phyloP scores from a whole-genome alignment of 805 yeast genomes.

The Yarrowia bubula region DNA sequence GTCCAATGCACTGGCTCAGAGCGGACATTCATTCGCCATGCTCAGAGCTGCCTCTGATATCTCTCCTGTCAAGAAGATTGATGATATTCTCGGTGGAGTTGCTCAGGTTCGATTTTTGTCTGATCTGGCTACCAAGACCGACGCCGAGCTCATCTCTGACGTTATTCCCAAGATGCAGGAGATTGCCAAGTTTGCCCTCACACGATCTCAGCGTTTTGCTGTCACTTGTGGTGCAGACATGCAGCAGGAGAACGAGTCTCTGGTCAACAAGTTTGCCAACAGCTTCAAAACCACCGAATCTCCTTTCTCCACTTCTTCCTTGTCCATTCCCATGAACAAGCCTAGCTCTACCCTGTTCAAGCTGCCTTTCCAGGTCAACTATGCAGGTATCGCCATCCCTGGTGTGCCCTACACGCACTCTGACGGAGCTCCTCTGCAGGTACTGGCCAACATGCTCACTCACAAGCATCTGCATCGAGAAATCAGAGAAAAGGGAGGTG shows the following conservation, averaged over 20 bases:
- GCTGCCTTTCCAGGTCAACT: conserved; percentile 86
- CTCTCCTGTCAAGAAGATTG: conserved; percentile 57
- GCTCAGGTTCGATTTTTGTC: conserved; percentile 70
- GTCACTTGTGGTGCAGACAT: conserved; percentile 46
- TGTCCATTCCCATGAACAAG: conserved; percentile 2
- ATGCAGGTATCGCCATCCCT: conserved; percentile 62
- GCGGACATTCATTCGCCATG: conserved; percentile 84
- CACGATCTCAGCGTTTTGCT: conserved; percentile 31
- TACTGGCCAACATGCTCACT: conserved; percentile 74
- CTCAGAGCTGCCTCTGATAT: conserved; percentile 60
- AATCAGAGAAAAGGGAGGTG: conserved; percentile 94
- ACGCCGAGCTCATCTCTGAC: conserved; percentile 49
- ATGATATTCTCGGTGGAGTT: conserved; percentile 70
- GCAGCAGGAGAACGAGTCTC: conserved; percentile 50
- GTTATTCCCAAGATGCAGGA: conserved; percentile 60
- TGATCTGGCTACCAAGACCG: conserved; percentile 52
- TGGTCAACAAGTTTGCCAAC: conserved; percentile 32
- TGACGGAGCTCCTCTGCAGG: conserved; percentile 84
- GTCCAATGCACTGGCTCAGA: conserved; percentile 73
- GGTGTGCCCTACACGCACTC: conserved; percentile 66
- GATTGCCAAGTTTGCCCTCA: conserved; percentile 34
- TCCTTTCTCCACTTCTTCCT: neutral
- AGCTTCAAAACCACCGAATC: conserved; percentile 34
- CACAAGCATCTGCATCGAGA: conserved; percentile 84
- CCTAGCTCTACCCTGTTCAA: conserved; percentile 50